A percentile compares a stretch with the other conserved stretches of the same genome.
Conservation (phyloP, 768 basidiomycete genomes). For the Lentinula sp. region DNA sequence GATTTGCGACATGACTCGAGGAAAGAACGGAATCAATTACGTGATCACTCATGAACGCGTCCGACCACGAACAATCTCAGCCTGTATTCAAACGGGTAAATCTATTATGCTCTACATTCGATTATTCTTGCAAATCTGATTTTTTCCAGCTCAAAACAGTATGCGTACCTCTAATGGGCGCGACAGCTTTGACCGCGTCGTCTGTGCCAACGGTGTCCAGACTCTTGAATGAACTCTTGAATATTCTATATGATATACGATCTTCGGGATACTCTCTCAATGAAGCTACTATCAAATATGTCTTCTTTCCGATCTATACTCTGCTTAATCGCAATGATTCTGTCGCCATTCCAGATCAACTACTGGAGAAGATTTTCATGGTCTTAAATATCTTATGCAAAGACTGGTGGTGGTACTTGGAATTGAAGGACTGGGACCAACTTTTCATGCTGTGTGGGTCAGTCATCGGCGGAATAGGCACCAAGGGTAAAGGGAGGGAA, state of each 20-base stretch:
- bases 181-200: slow-evolving; percentile 55
- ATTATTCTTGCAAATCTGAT: neutral
- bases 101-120: neutral
- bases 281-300: slow-evolving; percentile 67
- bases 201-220: slow-evolving; percentile 40
- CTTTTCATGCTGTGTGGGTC: slow-evolving; percentile 72
- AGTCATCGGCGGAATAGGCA: slow-evolving; percentile 57
- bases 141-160: slow-evolving; percentile 50
- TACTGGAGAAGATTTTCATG: slow-evolving; percentile 68
- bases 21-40: neutral
- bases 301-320: slow-evolving; percentile 82
- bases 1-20: neutral
- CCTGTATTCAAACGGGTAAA: slow-evolving; percentile 33
- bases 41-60: slow-evolving; percentile 12
- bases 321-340: slow-evolving; percentile 75
- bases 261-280: slow-evolving; percentile 34
- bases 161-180: slow-evolving; percentile 77
- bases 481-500: slow-evolving; percentile 59
- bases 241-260: slow-evolving; percentile 37
- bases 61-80: slow-evolving; percentile 16
- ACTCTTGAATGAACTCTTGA: slow-evolving; percentile 50
- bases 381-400: slow-evolving; percentile 54
- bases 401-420: slow-evolving; percentile 84
- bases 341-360: slow-evolving; percentile 65
- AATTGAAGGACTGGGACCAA: slow-evolving; percentile 74